These are phyloP conservation scores for Desmodesmus armatus DNA, from an alignment of 139 green algal genomes.

Conservation along the genomic window DNA sequence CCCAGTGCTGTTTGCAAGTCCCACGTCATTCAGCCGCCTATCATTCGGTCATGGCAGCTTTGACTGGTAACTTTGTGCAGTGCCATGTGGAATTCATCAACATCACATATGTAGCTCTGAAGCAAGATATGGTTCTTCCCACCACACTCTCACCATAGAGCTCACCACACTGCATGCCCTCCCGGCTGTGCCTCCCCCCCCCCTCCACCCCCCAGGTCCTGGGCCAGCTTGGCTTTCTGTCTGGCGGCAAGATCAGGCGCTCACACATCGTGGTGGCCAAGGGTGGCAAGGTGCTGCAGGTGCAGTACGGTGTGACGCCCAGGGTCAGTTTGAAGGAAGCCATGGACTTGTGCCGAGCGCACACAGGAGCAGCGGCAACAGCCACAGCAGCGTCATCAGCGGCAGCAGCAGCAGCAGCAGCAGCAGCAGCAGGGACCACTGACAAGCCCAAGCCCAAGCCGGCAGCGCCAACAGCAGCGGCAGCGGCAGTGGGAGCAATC, in stretches of 20 bases:
- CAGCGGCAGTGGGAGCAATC: not conserved
- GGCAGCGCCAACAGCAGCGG: not conserved
- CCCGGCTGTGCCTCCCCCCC: not conserved
- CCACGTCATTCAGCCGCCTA: no score
- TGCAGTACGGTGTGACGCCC: constrained; percentile 33
- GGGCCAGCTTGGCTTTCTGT: constrained; percentile 48
- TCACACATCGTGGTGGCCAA: constrained; percentile 58
- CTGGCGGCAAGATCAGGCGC: constrained; percentile 48
- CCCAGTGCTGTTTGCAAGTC: no score
- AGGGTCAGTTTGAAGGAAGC: constrained; percentile 45
- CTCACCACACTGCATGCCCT: no score
- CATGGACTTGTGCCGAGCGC: constrained; percentile 31
- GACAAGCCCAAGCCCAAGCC: not conserved
- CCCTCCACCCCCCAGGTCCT: constrained; percentile 43
- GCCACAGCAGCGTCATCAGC: not conserved
- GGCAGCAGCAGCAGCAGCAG: not conserved
- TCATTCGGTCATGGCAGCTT: no score
- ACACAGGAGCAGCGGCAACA: constrained; percentile 19
- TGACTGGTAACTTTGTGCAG: no score
- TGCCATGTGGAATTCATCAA: no score
- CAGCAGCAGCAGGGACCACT: not conserved
- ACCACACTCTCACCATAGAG: no score
- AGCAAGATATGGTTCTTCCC: not conserved
- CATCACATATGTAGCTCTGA: no score
- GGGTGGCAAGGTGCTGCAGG: constrained; percentile 51